Base-by-base conservation (phyloP, 257 asterid genomes). In the Forsythia suspensa region DNA sequence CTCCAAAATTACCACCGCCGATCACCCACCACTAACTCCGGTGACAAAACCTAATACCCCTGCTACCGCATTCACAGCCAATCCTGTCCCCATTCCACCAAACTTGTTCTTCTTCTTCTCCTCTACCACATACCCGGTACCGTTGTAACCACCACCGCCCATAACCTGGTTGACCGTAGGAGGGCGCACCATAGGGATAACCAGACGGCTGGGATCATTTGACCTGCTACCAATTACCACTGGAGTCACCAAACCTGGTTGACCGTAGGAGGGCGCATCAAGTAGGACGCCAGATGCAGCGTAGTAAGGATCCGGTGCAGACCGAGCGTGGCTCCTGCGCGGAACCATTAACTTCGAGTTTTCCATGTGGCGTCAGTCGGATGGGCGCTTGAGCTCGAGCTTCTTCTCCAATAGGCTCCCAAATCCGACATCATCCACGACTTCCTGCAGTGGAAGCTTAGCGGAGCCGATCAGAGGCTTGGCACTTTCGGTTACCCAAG, bases 41-140 rank as follows among this genome's bases (percentile, higher is more conserved):
- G 24, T 24, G 24, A 24, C 24, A 24, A 24, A 24, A 82, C 99
- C 99, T 71, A 95, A 77, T 0, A 65, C 95, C 76, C 99, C 99
- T 40, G 95, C 98, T 39, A 89, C 98, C 72, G 99, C 99, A 37
- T 98, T 98, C 87, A 95, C 90, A 46, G 98, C 99, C 88, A 95
- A 76, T 77, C 99, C 99, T 74, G 98, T 86, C 24, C 96, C 98
- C 97, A 93, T 89, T 18, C 98, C 98, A 20, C 97, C 97, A 34
- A 91, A 90, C 73, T 85, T 89, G 11, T 86, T 87, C 86, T 87
- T 87, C 90, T 92, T 89, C 86, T 91, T 79, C 87, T 86, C 96
- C 88, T 85, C 94, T 72, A 40, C 92, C 29, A 12, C 85, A 71
- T 84, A 82, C 3, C 90, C 11, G 72, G 73, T 73, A 41, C 80